These are phyloP conservation scores for Dryas alaskensis DNA, from an alignment of 306 rosid species.

Conservation along the genomic window DNA sequence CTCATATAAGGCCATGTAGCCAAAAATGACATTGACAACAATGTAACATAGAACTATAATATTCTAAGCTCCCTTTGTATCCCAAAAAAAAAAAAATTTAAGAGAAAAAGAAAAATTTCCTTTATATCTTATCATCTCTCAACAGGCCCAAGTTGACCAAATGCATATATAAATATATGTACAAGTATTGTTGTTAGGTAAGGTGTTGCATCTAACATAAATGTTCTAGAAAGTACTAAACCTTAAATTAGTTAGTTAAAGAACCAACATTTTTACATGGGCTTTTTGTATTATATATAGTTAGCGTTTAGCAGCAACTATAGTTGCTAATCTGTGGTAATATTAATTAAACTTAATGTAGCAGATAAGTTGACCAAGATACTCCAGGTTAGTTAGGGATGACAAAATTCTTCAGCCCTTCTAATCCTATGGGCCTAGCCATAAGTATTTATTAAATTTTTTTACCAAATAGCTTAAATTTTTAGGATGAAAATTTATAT, in stretches of 20 bases:
- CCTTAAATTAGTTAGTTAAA: neutral
- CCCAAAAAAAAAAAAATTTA: too few relatives aligned
- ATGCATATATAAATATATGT: neutral
- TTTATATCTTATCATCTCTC: neutral
- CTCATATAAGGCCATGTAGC: slow-evolving; percentile 5
- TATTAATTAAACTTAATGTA: too few relatives aligned
- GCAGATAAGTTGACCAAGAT: too few relatives aligned
- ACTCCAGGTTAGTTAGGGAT: too few relatives aligned
- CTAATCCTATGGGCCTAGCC: too few relatives aligned
- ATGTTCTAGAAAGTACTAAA: slow-evolving; percentile 2
- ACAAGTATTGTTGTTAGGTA: slow-evolving; percentile 6
- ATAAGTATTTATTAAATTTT: too few relatives aligned
- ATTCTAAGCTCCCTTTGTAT: neutral
- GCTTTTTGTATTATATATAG: neutral
- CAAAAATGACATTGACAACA: slow-evolving; percentile 4
- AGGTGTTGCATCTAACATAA: slow-evolving; percentile 18
- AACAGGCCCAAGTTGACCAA: slow-evolving; percentile 12
- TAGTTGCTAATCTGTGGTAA: too few relatives aligned
- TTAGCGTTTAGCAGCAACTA: neutral
- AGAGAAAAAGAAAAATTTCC: neutral
- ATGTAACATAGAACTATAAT: slow-evolving; percentile 2
- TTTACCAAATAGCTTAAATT: too few relatives aligned
- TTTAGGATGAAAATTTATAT: too few relatives aligned
- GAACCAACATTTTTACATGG: too few relatives aligned
- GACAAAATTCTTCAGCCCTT: too few relatives aligned